A percentile compares a stretch with the other conserved stretches of the same genome.
Evolutionary conservation across 192 early-diverging fungal genomes (phyloP).

Genomic region (Coemansia sp.): DNA sequence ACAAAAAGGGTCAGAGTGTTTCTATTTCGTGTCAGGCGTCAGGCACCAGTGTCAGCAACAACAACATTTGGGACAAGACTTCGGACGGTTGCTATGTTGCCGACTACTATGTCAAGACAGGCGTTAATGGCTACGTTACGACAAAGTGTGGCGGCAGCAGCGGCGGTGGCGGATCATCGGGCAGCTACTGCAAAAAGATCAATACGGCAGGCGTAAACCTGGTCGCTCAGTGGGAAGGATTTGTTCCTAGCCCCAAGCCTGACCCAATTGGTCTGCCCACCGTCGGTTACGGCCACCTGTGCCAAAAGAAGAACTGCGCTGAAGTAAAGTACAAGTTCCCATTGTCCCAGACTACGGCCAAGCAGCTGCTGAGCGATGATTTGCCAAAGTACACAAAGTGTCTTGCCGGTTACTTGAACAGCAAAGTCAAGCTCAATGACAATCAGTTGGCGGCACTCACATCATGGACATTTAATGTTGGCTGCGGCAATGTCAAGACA

Average conservation of each 20-base stretch:
- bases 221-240: slow-evolving; percentile 45
- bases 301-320: slow-evolving; percentile 25
- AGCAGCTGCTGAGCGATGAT: slow-evolving; percentile 34
- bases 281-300: slow-evolving; percentile 47
- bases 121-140: slow-evolving; percentile 23
- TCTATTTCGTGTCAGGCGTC: slow-evolving; percentile 30
- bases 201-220: slow-evolving; percentile 34
- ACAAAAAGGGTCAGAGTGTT: slow-evolving; percentile 21
- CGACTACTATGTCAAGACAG: slow-evolving; percentile 49
- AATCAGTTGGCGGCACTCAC: slow-evolving; percentile 49
- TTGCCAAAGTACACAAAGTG: slow-evolving; percentile 29
- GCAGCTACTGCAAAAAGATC: slow-evolving; percentile 19
- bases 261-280: slow-evolving; percentile 54
- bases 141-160: slow-evolving; percentile 14
- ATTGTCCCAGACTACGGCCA: slow-evolving; percentile 31
- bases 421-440: slow-evolving; percentile 23
- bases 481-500: slow-evolving; percentile 28
- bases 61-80: slow-evolving; percentile 49
- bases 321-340: slow-evolving; percentile 36
- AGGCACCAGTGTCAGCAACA: slow-evolving; percentile 30
- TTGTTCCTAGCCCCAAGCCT: slow-evolving; percentile 37
- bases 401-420: slow-evolving; percentile 19
- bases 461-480: slow-evolving; percentile 45
- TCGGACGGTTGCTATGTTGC: slow-evolving; percentile 46
- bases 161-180: slow-evolving; percentile 10